Conservation (phyloP, 2,329 filamentous ascomycete species). For the Stemphylium beticola region DNA sequence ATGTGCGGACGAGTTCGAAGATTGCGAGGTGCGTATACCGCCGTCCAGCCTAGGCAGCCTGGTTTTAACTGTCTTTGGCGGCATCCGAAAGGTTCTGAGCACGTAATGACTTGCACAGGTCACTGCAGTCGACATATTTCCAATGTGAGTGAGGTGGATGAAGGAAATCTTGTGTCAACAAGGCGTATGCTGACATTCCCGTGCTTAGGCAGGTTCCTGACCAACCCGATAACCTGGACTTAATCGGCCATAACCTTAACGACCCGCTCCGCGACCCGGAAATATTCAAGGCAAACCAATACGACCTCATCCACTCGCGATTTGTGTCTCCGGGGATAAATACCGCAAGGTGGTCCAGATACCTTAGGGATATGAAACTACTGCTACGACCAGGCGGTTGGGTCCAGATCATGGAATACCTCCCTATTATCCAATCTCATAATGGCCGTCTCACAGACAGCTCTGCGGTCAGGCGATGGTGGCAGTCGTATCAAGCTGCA, state of each 20-base stretch:
- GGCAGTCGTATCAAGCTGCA: constrained; percentile 40
- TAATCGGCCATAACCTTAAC: constrained; percentile 48
- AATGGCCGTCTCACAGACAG: constrained; percentile 74
- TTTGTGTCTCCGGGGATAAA: constrained; percentile 76
- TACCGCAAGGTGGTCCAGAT: constrained; percentile 72
- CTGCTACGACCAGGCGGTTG: constrained; percentile 79
- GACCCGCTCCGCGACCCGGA: constrained; percentile 45
- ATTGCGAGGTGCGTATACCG: constrained; percentile 44
- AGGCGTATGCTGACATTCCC: not conserved
- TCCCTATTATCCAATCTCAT: constrained; percentile 84
- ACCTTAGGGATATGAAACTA: constrained; percentile 76
- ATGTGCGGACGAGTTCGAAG: constrained; percentile 46
- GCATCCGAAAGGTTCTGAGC: not conserved
- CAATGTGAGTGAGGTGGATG: constrained; percentile 19
- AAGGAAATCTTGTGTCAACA: not conserved
- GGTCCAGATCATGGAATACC: constrained; percentile 88
- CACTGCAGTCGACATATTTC: constrained; percentile 48
- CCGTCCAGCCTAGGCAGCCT: not conserved
- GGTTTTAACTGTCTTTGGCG: not conserved
- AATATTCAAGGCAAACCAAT: constrained; percentile 69
- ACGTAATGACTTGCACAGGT: constrained; percentile 38
- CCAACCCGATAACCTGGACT: constrained; percentile 47
- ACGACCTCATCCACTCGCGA: constrained; percentile 84
- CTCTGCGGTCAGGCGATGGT: constrained; percentile 47
- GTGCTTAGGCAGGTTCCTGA: constrained; percentile 32